Evolutionary conservation across 306 rosid species (phyloP).

Genomic region (Herpetospermum pedunculosum): DNA sequence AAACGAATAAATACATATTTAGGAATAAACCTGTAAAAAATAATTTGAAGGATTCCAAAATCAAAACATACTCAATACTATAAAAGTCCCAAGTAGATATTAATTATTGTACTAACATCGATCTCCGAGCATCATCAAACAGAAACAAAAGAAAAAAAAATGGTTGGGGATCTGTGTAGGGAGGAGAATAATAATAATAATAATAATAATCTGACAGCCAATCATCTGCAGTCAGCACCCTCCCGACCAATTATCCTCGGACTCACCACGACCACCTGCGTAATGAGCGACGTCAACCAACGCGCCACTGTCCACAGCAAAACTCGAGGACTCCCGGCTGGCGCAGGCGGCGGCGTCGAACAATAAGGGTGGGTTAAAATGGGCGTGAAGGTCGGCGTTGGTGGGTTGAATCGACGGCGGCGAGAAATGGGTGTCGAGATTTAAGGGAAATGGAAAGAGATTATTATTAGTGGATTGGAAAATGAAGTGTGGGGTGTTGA

Average conservation of each 20-base stretch:
- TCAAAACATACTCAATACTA: too few species aligned
- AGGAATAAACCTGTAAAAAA: too few species aligned
- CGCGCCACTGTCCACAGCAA: not conserved
- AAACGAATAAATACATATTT: too few species aligned
- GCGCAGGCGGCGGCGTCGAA: not conserved
- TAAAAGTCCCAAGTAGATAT: not conserved
- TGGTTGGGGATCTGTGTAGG: not conserved
- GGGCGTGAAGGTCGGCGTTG: not conserved
- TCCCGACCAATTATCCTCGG: not conserved
- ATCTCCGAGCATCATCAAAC: not conserved
- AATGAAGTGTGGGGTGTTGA: not conserved
- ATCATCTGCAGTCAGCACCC: not conserved
- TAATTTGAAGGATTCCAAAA: too few species aligned
- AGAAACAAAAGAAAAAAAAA: not conserved
- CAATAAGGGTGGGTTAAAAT: not conserved
- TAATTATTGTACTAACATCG: not conserved
- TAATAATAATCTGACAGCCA: not conserved
- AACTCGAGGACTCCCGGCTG: not conserved
- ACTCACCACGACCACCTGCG: not conserved
- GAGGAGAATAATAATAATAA: not conserved
- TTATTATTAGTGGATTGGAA: slow-evolving; percentile 3
- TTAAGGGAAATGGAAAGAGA: not conserved
- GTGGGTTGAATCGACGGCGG: not conserved
- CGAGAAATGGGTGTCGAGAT: not conserved
- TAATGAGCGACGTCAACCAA: not conserved